Conservation (phyloP, 139 green algal species). For the Gonium pectorale region DNA sequence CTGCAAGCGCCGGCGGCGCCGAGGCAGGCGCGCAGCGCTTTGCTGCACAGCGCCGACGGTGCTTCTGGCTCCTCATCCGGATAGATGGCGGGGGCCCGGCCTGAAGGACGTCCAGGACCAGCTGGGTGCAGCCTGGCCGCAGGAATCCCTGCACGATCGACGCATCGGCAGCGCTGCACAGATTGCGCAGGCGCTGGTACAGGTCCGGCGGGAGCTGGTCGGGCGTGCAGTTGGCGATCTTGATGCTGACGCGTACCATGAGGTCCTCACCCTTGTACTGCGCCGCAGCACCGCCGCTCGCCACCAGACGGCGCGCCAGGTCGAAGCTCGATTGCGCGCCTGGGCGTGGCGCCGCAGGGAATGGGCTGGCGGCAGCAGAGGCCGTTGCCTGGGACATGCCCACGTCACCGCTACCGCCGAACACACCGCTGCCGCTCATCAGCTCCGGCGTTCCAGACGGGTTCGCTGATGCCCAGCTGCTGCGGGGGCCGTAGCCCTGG, state of each 20-base stretch:
- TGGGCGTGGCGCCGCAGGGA: too few species aligned
- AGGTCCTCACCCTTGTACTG: slow-evolving; percentile 40
- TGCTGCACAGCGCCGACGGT: background rate
- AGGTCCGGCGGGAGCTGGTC: slow-evolving; percentile 43
- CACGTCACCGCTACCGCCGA: too few species aligned
- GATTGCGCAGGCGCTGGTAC: slow-evolving; percentile 30
- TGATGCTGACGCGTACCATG: slow-evolving; percentile 48
- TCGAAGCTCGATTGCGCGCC: slow-evolving; percentile 44
- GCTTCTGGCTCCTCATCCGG: too few species aligned
- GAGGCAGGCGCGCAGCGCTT: background rate
- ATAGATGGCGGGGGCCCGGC: too few species aligned
- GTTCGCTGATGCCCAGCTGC: too few species aligned
- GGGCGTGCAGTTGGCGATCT: slow-evolving; percentile 38
- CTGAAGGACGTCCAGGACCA: slow-evolving; percentile 37
- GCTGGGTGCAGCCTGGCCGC: slow-evolving; percentile 44
- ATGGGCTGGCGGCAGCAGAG: too few species aligned
- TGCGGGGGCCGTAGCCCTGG: too few species aligned
- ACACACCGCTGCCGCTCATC: too few species aligned
- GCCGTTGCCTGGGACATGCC: too few species aligned
- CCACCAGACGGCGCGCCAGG: slow-evolving; percentile 39
- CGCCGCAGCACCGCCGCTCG: slow-evolving; percentile 10
- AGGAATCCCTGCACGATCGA: slow-evolving; percentile 42
- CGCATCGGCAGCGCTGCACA: slow-evolving; percentile 23
- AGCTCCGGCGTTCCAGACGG: too few species aligned
- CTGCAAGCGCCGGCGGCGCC: background rate